Percentiles rank a stretch among this genome's conserved stretches.
Evolutionary conservation across 225 moss, liverwort and hornwort genomes (phyloP).

Genomic region (Pseudisothecium myosuroides): DNA sequence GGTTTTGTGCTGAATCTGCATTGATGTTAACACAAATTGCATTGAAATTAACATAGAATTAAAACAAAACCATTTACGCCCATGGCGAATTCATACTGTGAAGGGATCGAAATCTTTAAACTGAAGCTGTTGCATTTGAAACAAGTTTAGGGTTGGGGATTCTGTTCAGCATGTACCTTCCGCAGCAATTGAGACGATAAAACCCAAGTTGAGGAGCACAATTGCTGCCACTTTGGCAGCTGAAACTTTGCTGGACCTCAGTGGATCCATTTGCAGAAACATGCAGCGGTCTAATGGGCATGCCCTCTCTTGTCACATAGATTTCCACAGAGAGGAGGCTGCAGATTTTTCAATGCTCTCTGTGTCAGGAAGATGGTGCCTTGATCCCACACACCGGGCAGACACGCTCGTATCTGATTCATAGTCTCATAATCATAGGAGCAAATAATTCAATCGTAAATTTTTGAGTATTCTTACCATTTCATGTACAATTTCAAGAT

Average conservation of each 20-base stretch:
- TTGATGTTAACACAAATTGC: background rate
- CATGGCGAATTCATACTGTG: background rate
- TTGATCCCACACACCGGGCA: background rate
- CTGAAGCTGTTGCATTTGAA: background rate
- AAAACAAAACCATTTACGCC: background rate
- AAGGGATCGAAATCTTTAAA: background rate
- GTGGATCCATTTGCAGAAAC: background rate
- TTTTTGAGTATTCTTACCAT: background rate
- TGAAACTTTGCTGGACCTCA: background rate
- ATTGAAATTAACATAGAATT: background rate
- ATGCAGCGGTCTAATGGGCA: background rate
- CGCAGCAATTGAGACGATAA: background rate
- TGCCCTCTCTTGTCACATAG: background rate
- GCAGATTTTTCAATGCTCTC: background rate
- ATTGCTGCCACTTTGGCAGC: conserved; percentile 6
- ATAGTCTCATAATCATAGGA: background rate
- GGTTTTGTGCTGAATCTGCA: background rate
- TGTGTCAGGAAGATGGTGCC: background rate
- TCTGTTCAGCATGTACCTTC: background rate
- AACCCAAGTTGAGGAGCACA: conserved; percentile 1
- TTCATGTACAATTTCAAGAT: background rate
- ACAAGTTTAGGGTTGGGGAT: background rate
- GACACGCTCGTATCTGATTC: background rate
- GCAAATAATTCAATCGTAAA: background rate
- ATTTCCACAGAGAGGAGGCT: background rate